Evolutionary conservation across 1,284 basidiomycete genomes (phyloP), one percentile per base, ranked within the genome.

Genomic region (Rhodofomes roseus): DNA sequence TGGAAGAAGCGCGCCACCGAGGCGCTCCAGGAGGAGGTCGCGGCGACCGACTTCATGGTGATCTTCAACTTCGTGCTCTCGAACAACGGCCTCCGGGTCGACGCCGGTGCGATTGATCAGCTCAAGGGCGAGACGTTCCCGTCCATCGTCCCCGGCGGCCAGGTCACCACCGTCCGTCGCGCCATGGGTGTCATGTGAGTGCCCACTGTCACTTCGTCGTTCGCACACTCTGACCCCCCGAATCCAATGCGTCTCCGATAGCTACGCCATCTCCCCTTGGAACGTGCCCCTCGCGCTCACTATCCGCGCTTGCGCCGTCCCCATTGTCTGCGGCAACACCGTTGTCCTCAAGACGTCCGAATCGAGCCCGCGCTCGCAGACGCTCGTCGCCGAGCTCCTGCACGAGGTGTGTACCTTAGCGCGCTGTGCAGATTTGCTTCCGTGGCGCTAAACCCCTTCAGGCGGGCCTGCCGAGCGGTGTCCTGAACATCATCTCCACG

Each of bases 241-340:
- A 34, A 53, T 43, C 11, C 5, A 34, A 34, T 34, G 31, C 31
- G 31, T 11, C 31, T 34, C 5, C 11, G 11, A 34, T 34, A 65
- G 64, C n/a, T 60, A 62, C n/a, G 56, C 57, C 20, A 60, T 59
- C 22, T 65, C 67, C 9, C 71, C 70, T 6, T 77, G 75, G 74
- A 83, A 84, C 63, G 78, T 76, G 9, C 79, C 83, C 0, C 61
- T 79, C 12, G 63, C 65, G 1, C 71, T 86, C 27, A 68, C 78
- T 1, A 61, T 84, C 9, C 74, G 85, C 16, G 81, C 84, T 1
- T 73, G 84, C 41, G 73, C 78, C 2, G 73, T 81, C 16, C 82
- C 86, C 0, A 74, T 88, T 20, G 73, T 86, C 2, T 84, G 82
- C 31, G 86, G 86, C 1, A 88, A 88, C 70, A 84, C 85, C 1